Evolutionary conservation across 352 stramenopile genomes (phyloP).

Genomic region (Phytophthora nicotianae): DNA sequence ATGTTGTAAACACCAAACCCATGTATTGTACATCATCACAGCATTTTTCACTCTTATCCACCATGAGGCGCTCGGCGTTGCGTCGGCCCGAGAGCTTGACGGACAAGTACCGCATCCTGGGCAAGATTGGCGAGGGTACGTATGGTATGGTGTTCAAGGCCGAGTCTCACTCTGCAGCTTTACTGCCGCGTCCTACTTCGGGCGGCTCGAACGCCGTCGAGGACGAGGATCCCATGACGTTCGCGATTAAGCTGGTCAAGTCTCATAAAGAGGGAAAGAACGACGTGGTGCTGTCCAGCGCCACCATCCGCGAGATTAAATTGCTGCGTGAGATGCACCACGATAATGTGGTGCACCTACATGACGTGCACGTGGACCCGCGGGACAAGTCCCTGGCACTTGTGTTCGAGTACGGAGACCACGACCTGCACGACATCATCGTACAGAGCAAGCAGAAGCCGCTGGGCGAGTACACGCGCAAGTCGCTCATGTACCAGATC

Average conservation of each 20-base stretch:
- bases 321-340: constrained; percentile 87
- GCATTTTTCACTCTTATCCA: not conserved
- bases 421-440: constrained; percentile 91
- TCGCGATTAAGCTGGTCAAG: constrained; percentile 91
- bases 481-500: constrained; percentile 93
- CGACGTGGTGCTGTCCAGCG: constrained; percentile 88
- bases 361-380: constrained; percentile 88
- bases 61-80: constrained; percentile 67
- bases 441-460: constrained; percentile 88
- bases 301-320: constrained; percentile 91
- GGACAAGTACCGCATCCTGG: constrained; percentile 86
- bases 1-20: not conserved
- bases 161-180: constrained; percentile 60
- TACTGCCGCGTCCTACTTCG: constrained; percentile 40
- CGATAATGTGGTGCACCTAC: constrained; percentile 87
- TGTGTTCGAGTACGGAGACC: constrained; percentile 91
- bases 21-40: not conserved
- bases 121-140: constrained; percentile 90
- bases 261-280: constrained; percentile 91
- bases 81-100: constrained; percentile 73
- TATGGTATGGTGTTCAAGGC: constrained; percentile 92
- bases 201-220: constrained; percentile 27
- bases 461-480: constrained; percentile 91
- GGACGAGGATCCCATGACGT: constrained; percentile 82
- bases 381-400: constrained; percentile 83